Conservation (phyloP, 305 asterid genomes). For the Solanum hybrid region DNA sequence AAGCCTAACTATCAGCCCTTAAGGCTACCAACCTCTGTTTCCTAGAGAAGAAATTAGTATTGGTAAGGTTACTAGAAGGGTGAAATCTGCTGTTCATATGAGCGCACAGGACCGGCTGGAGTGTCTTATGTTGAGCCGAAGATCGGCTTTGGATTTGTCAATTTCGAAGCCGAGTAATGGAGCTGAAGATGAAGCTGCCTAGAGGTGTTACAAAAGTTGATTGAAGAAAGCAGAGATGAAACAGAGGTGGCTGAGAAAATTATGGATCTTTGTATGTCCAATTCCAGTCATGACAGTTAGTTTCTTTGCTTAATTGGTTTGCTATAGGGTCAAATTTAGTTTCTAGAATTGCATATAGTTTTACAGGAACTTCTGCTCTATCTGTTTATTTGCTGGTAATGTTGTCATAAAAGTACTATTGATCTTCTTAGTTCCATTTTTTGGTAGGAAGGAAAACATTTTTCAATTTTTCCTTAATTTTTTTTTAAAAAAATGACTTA, state of each 20-base stretch:
- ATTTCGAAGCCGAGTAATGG: constrained; percentile 9
- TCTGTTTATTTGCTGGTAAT: neutral
- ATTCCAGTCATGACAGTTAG: constrained; percentile 2
- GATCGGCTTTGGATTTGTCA: constrained; percentile 44
- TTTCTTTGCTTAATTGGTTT: neutral
- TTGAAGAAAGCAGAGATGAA: constrained; percentile 22
- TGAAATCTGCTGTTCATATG: constrained; percentile 32
- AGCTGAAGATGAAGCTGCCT: constrained; percentile 56
- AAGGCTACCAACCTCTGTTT: constrained; percentile 21
- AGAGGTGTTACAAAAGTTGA: constrained; percentile 56
- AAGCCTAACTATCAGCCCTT: neutral
- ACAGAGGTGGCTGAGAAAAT: constrained; percentile 59
- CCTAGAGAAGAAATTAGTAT: constrained; percentile 12
- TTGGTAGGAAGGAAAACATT: neutral
- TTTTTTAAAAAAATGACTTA: neutral
- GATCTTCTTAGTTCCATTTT: neutral
- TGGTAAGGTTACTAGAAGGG: constrained; percentile 11
- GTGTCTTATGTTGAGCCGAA: constrained; percentile 48
- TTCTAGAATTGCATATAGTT: neutral
- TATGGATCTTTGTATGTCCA: constrained; percentile 37
- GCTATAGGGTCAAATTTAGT: neutral
- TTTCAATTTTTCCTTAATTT: too few species aligned
- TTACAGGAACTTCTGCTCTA: neutral
- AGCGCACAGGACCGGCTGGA: constrained; percentile 63
- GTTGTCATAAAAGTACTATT: neutral